phyloP scores from a whole-genome alignment of 2,329 filamentous ascomycete species.

The Rhinocladiella similis region DNA sequence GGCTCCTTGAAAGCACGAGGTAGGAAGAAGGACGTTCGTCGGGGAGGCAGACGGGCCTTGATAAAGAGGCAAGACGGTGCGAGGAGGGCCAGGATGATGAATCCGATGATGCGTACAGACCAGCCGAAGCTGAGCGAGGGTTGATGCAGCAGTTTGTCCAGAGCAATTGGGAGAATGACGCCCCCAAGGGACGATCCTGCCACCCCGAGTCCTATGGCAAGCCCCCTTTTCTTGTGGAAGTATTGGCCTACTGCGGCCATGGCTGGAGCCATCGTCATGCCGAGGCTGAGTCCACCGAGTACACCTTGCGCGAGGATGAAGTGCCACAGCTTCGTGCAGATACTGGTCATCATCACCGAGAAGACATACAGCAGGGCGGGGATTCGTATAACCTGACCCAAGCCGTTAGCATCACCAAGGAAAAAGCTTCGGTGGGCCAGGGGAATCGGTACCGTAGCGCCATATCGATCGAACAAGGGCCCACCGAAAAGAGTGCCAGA shows the following conservation, averaged over 20 bases:
- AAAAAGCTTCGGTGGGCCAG: not conserved
- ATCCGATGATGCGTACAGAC: slow-evolving; percentile 55
- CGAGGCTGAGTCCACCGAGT: slow-evolving; percentile 43
- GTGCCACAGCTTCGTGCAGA: slow-evolving; percentile 52
- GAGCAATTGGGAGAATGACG: slow-evolving; percentile 51
- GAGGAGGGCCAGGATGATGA: slow-evolving; percentile 55
- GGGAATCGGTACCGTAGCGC: slow-evolving; percentile 9
- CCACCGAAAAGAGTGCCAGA: slow-evolving; percentile 82
- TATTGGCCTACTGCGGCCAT: slow-evolving; percentile 49
- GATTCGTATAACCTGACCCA: slow-evolving; percentile 54
- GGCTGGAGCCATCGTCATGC: slow-evolving; percentile 47
- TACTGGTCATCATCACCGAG: slow-evolving; percentile 29
- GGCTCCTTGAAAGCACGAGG: slow-evolving; percentile 24
- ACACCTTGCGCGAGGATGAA: slow-evolving; percentile 54
- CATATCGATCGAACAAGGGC: slow-evolving; percentile 71
- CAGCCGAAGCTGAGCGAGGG: slow-evolving; percentile 48
- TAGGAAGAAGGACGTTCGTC: slow-evolving; percentile 28
- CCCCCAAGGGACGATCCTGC: slow-evolving; percentile 54
- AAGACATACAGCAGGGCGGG: slow-evolving; percentile 19
- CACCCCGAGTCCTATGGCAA: slow-evolving; percentile 49
- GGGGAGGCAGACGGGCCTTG: slow-evolving; percentile 49
- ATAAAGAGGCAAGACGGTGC: slow-evolving; percentile 55
- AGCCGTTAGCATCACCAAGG: no score
- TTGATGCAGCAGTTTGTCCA: slow-evolving; percentile 51
- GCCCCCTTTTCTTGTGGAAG: slow-evolving; percentile 50